These are phyloP conservation scores for Corchorus capsularis DNA, from an alignment of 345 rosid species.

Conservation along the genomic window DNA sequence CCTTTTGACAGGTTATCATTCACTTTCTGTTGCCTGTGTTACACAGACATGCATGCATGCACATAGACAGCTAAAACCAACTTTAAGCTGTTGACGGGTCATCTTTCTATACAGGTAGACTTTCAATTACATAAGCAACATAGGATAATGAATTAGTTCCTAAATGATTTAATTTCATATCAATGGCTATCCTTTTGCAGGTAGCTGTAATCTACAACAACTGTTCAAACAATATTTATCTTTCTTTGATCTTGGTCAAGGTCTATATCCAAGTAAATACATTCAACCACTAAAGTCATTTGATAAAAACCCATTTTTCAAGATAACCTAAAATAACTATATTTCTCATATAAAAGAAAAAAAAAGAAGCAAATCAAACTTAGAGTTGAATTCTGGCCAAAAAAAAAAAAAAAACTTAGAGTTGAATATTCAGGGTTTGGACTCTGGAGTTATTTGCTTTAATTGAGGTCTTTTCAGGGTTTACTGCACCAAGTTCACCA, in stretches of 20 bases:
- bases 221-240: neutral
- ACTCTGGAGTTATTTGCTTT: neutral
- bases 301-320: neutral
- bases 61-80: neutral
- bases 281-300: neutral
- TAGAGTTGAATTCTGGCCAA: neutral
- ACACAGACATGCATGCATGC: too few species aligned
- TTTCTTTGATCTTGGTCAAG: neutral
- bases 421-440: neutral
- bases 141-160: neutral
- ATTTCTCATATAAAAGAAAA: neutral
- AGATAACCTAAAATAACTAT: slow-evolving; percentile 7
- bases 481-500: neutral
- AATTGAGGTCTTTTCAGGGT: neutral
- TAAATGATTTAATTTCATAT: neutral
- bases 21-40: neutral
- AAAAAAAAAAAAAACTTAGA: neutral
- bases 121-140: neutral
- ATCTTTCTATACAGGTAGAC: neutral
- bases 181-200: neutral
- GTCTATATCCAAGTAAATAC: neutral
- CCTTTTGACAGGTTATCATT: neutral
- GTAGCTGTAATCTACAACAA: neutral
- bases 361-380: neutral
- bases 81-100: neutral